Evolutionary conservation across 257 asterid genomes (phyloP).

Genomic region (Fraxinus cuspidata): DNA sequence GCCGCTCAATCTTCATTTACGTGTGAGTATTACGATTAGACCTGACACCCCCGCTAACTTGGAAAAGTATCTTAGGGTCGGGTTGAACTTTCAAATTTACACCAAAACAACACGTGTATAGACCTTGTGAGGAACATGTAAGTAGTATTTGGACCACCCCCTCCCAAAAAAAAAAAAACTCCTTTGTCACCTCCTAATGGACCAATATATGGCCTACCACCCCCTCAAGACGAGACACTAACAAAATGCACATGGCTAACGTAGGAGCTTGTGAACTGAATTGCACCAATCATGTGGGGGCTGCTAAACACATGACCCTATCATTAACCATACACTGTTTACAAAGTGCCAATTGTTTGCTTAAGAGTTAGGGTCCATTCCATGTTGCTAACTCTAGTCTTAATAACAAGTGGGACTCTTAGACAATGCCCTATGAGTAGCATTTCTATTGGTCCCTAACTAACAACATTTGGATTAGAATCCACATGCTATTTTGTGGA

Average conservation of each 20-base stretch:
- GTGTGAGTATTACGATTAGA: not conserved
- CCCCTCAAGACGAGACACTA: conserved; percentile 11
- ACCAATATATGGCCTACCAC: conserved; percentile 33
- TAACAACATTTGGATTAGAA: conserved; percentile 44
- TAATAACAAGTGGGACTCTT: conserved; percentile 33
- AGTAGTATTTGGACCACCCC: not conserved
- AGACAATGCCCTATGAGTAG: conserved; percentile 27
- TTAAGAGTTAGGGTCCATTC: conserved; percentile 35
- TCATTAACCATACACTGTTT: not conserved
- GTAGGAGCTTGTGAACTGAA: conserved; percentile 19
- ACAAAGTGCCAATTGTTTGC: conserved; percentile 6
- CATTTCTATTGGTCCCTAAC: conserved; percentile 38
- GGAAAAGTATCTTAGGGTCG: not conserved
- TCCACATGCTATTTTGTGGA: conserved; percentile 57
- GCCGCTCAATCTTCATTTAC: not conserved
- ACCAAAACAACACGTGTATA: not conserved
- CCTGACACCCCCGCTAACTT: not conserved
- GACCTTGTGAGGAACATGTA: conserved; percentile 8
- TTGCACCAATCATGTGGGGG: conserved; percentile 13
- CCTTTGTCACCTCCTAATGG: conserved; percentile 28
- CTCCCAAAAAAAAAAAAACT: conserved; percentile 30
- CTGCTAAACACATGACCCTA: not conserved
- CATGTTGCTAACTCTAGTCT: conserved; percentile 32
- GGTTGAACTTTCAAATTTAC: not conserved
- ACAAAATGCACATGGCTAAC: conserved; percentile 41